Percentiles rank a stretch among this genome's conserved stretches.
Evolutionary conservation across 129 eudicot species (phyloP).

Genomic region (Chrysanthemum lavandulifolium): DNA sequence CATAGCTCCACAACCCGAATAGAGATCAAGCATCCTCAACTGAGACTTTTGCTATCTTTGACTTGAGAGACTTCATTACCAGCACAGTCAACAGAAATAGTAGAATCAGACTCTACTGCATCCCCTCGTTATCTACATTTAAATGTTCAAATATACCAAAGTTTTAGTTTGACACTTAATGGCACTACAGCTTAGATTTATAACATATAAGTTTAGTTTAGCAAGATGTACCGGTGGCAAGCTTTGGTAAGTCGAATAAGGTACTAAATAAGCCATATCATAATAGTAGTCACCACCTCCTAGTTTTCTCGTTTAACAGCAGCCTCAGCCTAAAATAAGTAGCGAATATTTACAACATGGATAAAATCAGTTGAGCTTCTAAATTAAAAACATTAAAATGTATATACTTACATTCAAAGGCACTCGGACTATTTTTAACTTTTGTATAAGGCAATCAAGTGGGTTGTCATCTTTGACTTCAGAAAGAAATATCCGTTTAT

Average conservation of each 20-base stretch:
- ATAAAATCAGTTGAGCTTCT: not conserved
- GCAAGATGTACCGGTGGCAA: constrained; percentile 45
- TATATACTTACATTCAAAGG: constrained; percentile 47
- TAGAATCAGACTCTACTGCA: no score
- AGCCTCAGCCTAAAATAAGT: constrained; percentile 37
- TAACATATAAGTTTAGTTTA: no score
- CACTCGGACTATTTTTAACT: constrained; percentile 45
- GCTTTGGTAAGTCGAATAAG: constrained; percentile 54
- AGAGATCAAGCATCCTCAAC: no score
- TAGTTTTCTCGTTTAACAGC: constrained; percentile 18
- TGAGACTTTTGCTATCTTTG: constrained; percentile 7
- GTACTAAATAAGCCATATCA: constrained; percentile 61
- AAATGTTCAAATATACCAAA: no score
- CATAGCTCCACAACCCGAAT: no score
- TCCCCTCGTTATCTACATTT: no score
- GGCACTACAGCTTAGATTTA: no score
- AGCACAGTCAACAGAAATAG: no score
- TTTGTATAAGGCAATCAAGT: constrained; percentile 63
- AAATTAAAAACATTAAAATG: not conserved
- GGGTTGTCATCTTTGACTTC: constrained; percentile 75
- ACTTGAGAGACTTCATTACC: no score
- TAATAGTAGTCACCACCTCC: constrained; percentile 47
- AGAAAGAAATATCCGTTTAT: constrained; percentile 62
- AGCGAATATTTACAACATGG: constrained; percentile 28
- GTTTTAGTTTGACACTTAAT: no score